Base-by-base conservation (phyloP, 805 yeast genomes). In the Candida silvatica region DNA sequence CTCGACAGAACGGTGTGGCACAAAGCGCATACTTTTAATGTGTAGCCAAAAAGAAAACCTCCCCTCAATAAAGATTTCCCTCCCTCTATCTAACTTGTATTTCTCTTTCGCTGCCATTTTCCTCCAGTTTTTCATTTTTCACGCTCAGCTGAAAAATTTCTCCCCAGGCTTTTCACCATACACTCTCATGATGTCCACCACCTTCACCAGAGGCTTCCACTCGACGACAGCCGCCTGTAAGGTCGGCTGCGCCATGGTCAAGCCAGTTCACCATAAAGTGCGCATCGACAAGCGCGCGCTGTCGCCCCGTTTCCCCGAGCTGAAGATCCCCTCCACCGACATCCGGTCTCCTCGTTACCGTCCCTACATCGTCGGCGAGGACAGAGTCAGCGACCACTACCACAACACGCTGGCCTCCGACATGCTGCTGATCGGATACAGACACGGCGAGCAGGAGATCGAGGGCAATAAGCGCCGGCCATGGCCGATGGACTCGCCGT, bases 231-330 rank as follows among this genome's bases (percentile, higher is more conserved):
- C 47, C 34, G 60, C 50, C 26, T 60, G 59, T 38, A 70, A 62
- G 55, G 70, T 70, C 33, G 80, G 76, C 20, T 74, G 71, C 56
- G 80, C 94, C 27, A 71, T 84, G 34, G 88, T 85, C 25, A 74
- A 80, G 34, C 97, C 98, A 2, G 94, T 90, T 12, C 98, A 92
- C 58, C 98, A 92, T 59, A 69, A 74, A 40, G 83, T 90, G 29
- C 75, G 74, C 45, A 76, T 85, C 51, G 70, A 74, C 49, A 92
- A 92, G 57, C 62, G 76, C 26, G 72, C 73, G 36, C 69, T 90
- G 33, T 80, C 88, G 25, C 87, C 90, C 38, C 67, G 79, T 40
- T 82, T 78, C 57, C 75, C 81, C 35, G 82, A 75, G 27, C 59
- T 84, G 38, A 71, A 81, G 42, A 60, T 69, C 33, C 73, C 79